Percentiles rank a stretch among this genome's conserved stretches.
Conservation (phyloP, 768 basidiomycete genomes). For the Russula foetens region DNA sequence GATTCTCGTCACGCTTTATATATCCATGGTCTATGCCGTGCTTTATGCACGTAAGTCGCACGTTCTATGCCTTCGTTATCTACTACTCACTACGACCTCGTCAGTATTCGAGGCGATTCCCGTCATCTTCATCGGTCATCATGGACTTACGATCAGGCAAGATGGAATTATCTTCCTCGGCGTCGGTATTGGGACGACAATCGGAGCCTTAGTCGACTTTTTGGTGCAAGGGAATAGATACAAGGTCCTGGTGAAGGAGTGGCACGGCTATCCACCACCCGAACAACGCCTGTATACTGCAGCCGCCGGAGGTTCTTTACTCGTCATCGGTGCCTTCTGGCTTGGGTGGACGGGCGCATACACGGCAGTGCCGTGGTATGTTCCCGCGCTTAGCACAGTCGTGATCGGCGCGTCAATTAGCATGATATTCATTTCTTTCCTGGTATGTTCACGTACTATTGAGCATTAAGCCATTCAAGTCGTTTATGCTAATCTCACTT, state of each 20-base stretch:
- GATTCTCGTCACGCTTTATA: conserved; percentile 50
- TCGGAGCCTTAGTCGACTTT: conserved; percentile 25
- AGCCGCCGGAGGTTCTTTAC: conserved; percentile 29
- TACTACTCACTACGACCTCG: background rate
- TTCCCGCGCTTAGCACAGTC: conserved; percentile 44
- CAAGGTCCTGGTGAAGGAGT: conserved; percentile 27
- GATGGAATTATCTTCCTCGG: conserved; percentile 34
- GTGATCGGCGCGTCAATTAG: conserved; percentile 40
- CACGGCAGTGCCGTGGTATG: conserved; percentile 46
- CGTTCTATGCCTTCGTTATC: background rate
- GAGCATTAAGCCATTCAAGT: background rate
- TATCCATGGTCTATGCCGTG: conserved; percentile 51
- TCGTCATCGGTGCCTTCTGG: conserved; percentile 34
- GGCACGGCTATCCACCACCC: conserved; percentile 35
- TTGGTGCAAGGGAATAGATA: conserved; percentile 24
- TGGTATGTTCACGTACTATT: conserved; percentile 29
- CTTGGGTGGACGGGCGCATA: conserved; percentile 49
- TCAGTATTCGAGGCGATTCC: conserved; percentile 33
- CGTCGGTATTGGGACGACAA: conserved; percentile 29
- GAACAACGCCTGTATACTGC: conserved; percentile 33
- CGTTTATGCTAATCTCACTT: background rate
- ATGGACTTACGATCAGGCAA: conserved; percentile 29
- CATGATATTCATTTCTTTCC: conserved; percentile 50
- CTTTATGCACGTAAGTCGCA: conserved; percentile 45
- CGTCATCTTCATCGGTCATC: conserved; percentile 30